phyloP scores from a whole-genome alignment of 768 basidiomycete species.

The Macrolepiota albuminosa region DNA sequence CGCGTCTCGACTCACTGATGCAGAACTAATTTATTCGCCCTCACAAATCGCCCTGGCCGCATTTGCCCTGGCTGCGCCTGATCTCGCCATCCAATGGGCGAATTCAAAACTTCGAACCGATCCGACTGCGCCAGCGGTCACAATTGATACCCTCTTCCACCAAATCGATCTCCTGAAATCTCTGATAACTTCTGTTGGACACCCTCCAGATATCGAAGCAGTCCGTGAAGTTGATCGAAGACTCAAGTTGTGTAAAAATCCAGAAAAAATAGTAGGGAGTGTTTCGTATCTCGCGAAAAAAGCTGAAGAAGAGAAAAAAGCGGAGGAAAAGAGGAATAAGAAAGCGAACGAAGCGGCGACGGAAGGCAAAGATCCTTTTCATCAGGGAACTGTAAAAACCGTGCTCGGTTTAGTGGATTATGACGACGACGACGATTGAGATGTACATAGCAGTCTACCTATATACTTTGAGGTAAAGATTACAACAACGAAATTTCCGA shows the following conservation, averaged over 20 bases:
- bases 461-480: background rate
- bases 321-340: constrained; percentile 62
- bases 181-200: constrained; percentile 50
- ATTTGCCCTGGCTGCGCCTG: constrained; percentile 59
- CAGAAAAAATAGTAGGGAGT: constrained; percentile 92
- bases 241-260: constrained; percentile 87
- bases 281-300: constrained; percentile 71
- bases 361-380: constrained; percentile 67
- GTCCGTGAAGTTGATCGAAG: constrained; percentile 89
- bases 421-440: constrained; percentile 47
- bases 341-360: constrained; percentile 48
- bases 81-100: constrained; percentile 59
- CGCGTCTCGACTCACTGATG: constrained; percentile 84
- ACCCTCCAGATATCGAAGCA: constrained; percentile 70
- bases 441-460: background rate
- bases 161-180: constrained; percentile 50
- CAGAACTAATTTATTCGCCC: constrained; percentile 87
- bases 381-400: constrained; percentile 37
- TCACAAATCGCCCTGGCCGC: constrained; percentile 90
- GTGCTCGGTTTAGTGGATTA: constrained; percentile 45
- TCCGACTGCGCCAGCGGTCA: constrained; percentile 11
- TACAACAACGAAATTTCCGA: background rate
- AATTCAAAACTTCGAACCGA: constrained; percentile 28
- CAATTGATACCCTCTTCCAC: constrained; percentile 27
- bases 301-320: constrained; percentile 65